Percentiles rank a stretch among this genome's conserved stretches.
Evolutionary conservation across 2,329 filamentous ascomycete genomes (phyloP).

Genomic region (Talaromyces sp.): DNA sequence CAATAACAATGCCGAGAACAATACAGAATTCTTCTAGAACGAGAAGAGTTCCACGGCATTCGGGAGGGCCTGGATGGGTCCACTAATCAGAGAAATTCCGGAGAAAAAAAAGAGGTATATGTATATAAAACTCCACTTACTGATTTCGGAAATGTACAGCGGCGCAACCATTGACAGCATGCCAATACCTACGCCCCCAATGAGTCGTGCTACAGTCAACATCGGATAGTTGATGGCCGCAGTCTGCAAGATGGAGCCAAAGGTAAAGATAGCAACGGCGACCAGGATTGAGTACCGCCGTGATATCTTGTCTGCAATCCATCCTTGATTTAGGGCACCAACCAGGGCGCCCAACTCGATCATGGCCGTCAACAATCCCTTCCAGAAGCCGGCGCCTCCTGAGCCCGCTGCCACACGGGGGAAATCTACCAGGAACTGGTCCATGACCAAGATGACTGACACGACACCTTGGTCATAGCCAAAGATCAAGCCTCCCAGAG

Average conservation of each 20-base stretch:
- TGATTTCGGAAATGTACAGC: conserved; percentile 46
- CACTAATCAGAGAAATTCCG: not conserved
- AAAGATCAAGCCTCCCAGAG: conserved; percentile 48
- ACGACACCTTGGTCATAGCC: conserved; percentile 47
- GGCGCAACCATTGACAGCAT: conserved; percentile 35
- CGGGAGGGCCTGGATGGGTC: conserved; percentile 28
- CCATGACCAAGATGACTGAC: conserved; percentile 49
- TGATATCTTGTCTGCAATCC: conserved; percentile 51
- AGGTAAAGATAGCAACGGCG: conserved; percentile 48
- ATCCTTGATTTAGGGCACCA: conserved; percentile 45
- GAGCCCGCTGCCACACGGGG: conserved; percentile 38
- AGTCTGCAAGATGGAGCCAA: conserved; percentile 51
- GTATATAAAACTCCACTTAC: not conserved
- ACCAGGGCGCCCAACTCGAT: conserved; percentile 50
- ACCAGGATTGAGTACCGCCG: conserved; percentile 51
- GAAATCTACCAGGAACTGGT: conserved; percentile 47
- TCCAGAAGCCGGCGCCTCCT: conserved; percentile 36
- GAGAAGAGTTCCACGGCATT: conserved; percentile 45
- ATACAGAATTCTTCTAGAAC: conserved; percentile 41
- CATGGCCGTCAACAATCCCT: conserved; percentile 50
- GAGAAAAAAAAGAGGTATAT: not conserved
- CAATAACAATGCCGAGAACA: conserved; percentile 38
- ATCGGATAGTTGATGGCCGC: conserved; percentile 48
- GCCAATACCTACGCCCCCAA: conserved; percentile 8
- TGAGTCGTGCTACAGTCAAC: conserved; percentile 33